phyloP scores from a whole-genome alignment of 2,329 filamentous ascomycete genomes.

The Phaeophleospora eucalypticola region DNA sequence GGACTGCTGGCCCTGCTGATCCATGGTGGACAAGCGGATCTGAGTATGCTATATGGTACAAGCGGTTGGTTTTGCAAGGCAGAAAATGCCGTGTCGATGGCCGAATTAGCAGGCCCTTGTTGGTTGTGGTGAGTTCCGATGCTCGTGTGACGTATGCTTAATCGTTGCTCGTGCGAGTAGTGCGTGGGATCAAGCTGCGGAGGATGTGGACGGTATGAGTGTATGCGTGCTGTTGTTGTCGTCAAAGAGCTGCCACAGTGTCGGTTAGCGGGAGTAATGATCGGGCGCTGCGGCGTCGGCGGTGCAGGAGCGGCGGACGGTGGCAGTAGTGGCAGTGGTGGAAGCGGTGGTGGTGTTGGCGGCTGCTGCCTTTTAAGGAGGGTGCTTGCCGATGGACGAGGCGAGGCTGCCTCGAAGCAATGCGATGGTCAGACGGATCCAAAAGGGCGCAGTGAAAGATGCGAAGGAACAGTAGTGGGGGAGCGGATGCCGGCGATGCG shows the following conservation, averaged over 20 bases:
- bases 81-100: background rate
- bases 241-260: background rate
- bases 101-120: background rate
- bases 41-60: conserved; percentile 5
- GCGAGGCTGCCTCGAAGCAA: background rate
- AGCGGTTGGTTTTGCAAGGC: background rate
- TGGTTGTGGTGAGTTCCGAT: conserved; percentile 7
- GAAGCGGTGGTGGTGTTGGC: background rate
- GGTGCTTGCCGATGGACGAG: background rate
- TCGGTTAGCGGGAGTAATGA: conserved; percentile 9
- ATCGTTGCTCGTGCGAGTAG: conserved; percentile 7
- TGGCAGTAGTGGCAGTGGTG: background rate
- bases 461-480: background rate
- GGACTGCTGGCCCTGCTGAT: conserved; percentile 45
- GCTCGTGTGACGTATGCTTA: conserved; percentile 23
- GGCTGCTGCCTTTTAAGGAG: too few species aligned
- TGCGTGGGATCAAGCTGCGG: conserved; percentile 4
- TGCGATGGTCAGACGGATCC: background rate
- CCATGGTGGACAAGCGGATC: conserved; percentile 32
- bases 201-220: background rate
- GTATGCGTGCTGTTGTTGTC: conserved; percentile 5
- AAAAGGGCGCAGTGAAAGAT: background rate
- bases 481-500: too few species aligned
- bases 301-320: background rate
- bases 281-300: too few species aligned